Evolutionary conservation across 176 grass and related monocot genomes (phyloP), one percentile per base, ranked within the genome.

Genomic region (Musa beccarii): DNA sequence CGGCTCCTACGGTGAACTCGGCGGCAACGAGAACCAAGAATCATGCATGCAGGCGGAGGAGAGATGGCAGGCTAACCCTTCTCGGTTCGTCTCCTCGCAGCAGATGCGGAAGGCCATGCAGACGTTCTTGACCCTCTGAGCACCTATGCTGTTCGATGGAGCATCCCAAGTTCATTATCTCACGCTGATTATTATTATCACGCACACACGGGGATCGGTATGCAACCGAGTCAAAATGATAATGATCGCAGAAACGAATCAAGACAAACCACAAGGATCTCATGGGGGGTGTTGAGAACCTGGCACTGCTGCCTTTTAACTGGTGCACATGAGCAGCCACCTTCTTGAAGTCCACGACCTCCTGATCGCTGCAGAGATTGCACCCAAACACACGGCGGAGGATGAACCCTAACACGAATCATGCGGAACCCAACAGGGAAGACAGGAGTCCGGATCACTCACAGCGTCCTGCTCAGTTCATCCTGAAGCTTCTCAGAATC

Each of bases 321-420:
- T 83, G 85, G 24, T 87, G 85, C 59, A 87, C 85, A 80, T 83
- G 81, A 8, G 76, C 85, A 73, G 80, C 85, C 53, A 87, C 78
- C 53, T 80, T 87, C 64, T 80, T 83, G 81, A 83, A 87, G 70
- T 87, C 85, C 63, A 87, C 76, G 59, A 19, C 71, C 53, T 79
- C 69, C 55, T 87, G 80, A 26, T 83, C 75, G 11, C 85, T 87
- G 65, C 17, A 67, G 53, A 51, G 19, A 49, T 69, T 49, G n/a
- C 68, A 59, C 54, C 8, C 63, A 28, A 71, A 63, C 54, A 85
- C 11, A 14, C 2, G 64, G 9, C 34, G 43, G 75, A 9, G 16
- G 74, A 71, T 80, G 51, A 80, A 49, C 11, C 29, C 24, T 25
- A 66, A 19, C 63, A 59, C 20, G 13, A 19, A 67, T 26, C 23